A percentile compares a stretch with the other conserved stretches of the same genome.
phyloP scores from a whole-genome alignment of 208 protist genomes.

The Acanthamoeba triangularis region DNA sequence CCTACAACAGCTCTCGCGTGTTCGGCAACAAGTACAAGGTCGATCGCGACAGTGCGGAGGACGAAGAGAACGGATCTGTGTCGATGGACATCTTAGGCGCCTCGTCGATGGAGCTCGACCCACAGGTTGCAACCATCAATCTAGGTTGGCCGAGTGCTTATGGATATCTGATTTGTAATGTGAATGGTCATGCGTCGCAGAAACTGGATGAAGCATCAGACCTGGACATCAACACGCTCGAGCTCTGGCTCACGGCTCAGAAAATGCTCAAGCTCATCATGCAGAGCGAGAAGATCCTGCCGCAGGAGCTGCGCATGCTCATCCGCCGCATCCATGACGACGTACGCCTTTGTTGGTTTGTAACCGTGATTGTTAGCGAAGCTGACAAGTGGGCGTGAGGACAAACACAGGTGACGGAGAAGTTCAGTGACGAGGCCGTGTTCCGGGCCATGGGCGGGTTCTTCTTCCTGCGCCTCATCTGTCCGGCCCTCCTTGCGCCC shows the following conservation, averaged over 20 bases:
- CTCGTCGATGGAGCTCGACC: conserved; percentile 14
- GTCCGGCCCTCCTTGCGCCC: conserved; percentile 19
- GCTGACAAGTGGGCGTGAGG: not conserved
- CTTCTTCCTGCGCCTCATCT: conserved; percentile 26
- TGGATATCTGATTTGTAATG: too few species aligned
- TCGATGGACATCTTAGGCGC: not conserved
- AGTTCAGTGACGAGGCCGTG: conserved; percentile 29
- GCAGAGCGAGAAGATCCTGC: not conserved
- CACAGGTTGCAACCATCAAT: not conserved
- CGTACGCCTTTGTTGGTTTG: not conserved
- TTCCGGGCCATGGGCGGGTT: conserved; percentile 59
- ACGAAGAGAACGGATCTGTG: not conserved
- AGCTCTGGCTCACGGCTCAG: conserved; percentile 39
- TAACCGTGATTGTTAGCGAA: not conserved
- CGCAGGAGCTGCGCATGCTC: not conserved
- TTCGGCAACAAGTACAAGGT: not conserved
- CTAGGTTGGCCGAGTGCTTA: too few species aligned
- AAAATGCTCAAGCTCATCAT: conserved; percentile 40
- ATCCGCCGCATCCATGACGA: conserved; percentile 20
- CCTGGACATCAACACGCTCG: conserved; percentile 47
- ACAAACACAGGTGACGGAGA: not conserved
- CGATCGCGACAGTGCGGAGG: not conserved
- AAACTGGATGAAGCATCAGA: not conserved
- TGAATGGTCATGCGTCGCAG: not conserved
- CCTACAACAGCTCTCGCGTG: not conserved